Evolutionary conservation across 768 basidiomycete genomes (phyloP).

Genomic region (Filobasidium wieringae): DNA sequence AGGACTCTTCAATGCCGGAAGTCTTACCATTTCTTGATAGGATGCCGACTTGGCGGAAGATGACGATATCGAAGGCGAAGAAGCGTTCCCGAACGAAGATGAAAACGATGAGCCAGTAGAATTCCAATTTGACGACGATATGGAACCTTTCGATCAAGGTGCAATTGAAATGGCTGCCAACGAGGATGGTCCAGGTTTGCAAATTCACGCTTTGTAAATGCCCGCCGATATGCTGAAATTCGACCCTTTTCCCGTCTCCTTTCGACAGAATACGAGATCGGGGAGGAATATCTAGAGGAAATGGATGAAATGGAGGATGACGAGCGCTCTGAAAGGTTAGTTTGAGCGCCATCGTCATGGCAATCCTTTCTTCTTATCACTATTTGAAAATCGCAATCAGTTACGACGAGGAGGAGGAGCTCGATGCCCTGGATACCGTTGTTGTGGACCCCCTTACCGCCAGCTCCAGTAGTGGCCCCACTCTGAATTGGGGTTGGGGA

Average conservation of each 20-base stretch:
- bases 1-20: background rate
- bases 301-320: constrained; percentile 39
- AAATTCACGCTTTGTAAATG: background rate
- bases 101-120: constrained; percentile 31
- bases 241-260: background rate
- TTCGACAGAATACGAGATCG: background rate
- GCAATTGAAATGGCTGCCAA: constrained; percentile 16
- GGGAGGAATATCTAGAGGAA: background rate
- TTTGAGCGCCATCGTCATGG: constrained; percentile 13
- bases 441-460: constrained; percentile 15
- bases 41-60: constrained; percentile 7
- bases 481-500: constrained; percentile 21
- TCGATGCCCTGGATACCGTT: constrained; percentile 7
- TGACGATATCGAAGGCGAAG: constrained; percentile 17
- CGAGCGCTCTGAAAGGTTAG: constrained; percentile 48
- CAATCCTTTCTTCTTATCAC: background rate
- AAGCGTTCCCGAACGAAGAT: constrained; percentile 24
- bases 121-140: constrained; percentile 26
- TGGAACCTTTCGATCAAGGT: constrained; percentile 15
- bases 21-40: background rate
- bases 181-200: constrained; percentile 9
- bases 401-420: constrained; percentile 16
- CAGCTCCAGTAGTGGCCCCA: constrained; percentile 6
- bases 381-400: background rate
- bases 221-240: background rate